Percentiles rank a stretch among this genome's conserved stretches.
Evolutionary conservation across 169 alveolate species (phyloP).

Genomic region (Eimeria tenella): DNA sequence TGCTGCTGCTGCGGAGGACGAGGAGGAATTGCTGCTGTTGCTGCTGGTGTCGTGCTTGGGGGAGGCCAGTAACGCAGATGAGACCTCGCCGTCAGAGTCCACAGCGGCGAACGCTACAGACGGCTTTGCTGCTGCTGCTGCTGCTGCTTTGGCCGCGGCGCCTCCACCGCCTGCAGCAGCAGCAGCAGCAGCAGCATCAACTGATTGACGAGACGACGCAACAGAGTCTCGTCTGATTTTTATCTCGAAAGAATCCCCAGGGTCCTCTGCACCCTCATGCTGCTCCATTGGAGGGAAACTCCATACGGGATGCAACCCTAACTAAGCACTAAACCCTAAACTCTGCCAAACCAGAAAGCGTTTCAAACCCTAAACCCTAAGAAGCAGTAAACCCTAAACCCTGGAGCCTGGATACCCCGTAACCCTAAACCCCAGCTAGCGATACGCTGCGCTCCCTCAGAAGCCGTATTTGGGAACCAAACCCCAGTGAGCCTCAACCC

Average conservation of each 20-base stretch:
- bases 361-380: slow-evolving; percentile 16
- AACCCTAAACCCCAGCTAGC: not conserved
- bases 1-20: not conserved
- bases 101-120: not conserved
- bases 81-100: not conserved
- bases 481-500: not conserved
- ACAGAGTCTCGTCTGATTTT: too few relatives aligned
- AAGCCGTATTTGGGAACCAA: not conserved
- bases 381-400: not conserved
- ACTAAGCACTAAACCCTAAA: slow-evolving; percentile 1
- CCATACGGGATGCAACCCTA: not conserved
- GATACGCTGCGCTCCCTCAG: too few relatives aligned
- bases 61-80: not conserved
- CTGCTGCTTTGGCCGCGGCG: not conserved
- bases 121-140: slow-evolving; percentile 16
- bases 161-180: not conserved
- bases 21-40: not conserved
- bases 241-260: not conserved
- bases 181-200: not conserved
- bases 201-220: not conserved
- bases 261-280: not conserved
- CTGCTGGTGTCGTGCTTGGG: not conserved
- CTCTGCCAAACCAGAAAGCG: too few relatives aligned
- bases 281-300: not conserved
- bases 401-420: not conserved